Evolutionary conservation across 2,329 filamentous ascomycete genomes (phyloP).

Genomic region (Hypoxylon sp.): DNA sequence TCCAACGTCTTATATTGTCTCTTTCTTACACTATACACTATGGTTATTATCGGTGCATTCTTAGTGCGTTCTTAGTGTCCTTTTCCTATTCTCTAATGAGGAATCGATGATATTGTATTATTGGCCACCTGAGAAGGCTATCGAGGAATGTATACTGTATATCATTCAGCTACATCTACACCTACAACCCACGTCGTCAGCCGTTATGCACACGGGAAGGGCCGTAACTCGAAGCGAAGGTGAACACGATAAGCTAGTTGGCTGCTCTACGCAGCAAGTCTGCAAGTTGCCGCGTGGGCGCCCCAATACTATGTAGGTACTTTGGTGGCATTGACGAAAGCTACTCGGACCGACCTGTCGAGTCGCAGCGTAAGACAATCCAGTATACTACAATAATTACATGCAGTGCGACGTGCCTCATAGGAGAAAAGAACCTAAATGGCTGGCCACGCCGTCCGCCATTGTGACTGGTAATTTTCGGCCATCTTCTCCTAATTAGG

Average conservation of each 20-base stretch:
- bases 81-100: neutral
- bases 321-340: constrained; percentile 31
- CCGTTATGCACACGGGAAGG: constrained; percentile 26
- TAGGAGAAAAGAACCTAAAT: constrained; percentile 21
- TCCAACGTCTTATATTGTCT: neutral
- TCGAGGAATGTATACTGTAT: neutral
- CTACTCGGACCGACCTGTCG: constrained; percentile 43
- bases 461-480: constrained; percentile 40
- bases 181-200: no score
- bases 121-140: constrained; percentile 1
- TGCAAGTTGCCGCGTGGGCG: constrained; percentile 42
- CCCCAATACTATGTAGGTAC: constrained; percentile 10
- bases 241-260: constrained; percentile 30
- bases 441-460: constrained; percentile 20
- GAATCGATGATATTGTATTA: neutral
- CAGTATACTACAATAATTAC: constrained; percentile 29
- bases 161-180: constrained; percentile 24
- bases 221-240: constrained; percentile 21
- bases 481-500: constrained; percentile 34
- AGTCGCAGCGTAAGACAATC: constrained; percentile 28
- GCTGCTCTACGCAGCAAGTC: constrained; percentile 14
- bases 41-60: neutral
- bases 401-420: constrained; percentile 40
- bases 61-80: neutral
- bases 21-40: neutral